Evolutionary conservation across 768 basidiomycete species (phyloP).

Genomic region (Tubosaeta sp.): DNA sequence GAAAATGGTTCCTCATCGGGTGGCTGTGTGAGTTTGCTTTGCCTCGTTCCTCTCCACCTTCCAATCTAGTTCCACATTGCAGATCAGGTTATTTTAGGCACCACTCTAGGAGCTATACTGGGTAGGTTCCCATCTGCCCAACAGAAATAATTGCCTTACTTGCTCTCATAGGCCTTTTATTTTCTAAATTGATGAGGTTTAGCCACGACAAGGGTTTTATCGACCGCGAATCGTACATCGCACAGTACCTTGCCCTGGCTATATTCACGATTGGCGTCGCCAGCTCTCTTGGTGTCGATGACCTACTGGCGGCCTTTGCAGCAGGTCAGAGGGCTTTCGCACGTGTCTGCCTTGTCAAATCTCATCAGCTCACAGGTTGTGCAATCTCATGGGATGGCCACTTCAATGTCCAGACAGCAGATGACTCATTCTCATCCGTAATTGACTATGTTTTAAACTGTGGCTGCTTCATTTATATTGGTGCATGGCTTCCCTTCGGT

Average conservation of each 20-base stretch:
- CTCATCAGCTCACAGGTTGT: constrained; percentile 47
- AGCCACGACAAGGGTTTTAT: constrained; percentile 60
- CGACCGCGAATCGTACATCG: constrained; percentile 82
- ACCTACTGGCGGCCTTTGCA: constrained; percentile 86
- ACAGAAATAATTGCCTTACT: not conserved
- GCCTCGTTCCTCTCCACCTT: not conserved
- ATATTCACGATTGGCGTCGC: constrained; percentile 77
- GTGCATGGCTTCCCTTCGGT: constrained; percentile 79
- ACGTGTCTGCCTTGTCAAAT: not conserved
- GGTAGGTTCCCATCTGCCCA: constrained; percentile 27
- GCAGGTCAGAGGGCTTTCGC: constrained; percentile 45
- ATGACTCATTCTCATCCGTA: constrained; percentile 84
- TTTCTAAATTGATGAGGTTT: constrained; percentile 70
- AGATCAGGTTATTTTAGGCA: constrained; percentile 83
- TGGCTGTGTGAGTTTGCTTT: constrained; percentile 56
- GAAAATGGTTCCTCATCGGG: constrained; percentile 82
- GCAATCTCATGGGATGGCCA: constrained; percentile 92
- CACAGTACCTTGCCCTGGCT: constrained; percentile 73
- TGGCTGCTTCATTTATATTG: constrained; percentile 77
- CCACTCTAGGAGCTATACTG: constrained; percentile 56
- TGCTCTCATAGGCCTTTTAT: constrained; percentile 48
- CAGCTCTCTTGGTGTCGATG: constrained; percentile 78
- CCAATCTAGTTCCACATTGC: constrained; percentile 1
- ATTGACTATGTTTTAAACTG: constrained; percentile 86
- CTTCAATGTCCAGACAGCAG: constrained; percentile 75